Conservation (phyloP, 352 stramenopile genomes). For the Achlya hypogyna region DNA sequence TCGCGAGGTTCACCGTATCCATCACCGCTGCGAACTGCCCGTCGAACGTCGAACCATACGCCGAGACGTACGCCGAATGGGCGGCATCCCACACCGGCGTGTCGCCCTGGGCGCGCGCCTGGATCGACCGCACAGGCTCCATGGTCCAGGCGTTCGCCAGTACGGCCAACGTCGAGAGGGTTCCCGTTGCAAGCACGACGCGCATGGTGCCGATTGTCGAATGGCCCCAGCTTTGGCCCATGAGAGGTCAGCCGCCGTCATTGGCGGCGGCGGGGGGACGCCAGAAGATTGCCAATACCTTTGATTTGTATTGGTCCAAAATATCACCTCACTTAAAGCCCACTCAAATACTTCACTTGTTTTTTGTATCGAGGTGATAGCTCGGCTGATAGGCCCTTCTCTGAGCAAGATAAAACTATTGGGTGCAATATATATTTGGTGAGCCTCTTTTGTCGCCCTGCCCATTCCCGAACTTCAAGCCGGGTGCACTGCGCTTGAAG, state of each 20-base stretch:
- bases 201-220: background rate
- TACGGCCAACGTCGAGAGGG: background rate
- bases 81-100: constrained; percentile 43
- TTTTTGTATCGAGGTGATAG: background rate
- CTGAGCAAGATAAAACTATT: too few relatives aligned
- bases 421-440: background rate
- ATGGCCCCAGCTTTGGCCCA: background rate
- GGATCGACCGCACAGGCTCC: constrained; percentile 53
- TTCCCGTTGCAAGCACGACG: background rate
- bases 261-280: background rate
- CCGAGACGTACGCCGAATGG: constrained; percentile 12
- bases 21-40: constrained; percentile 47
- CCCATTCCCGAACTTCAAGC: background rate
- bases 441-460: background rate
- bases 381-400: background rate
- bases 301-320: background rate
- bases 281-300: background rate
- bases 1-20: constrained; percentile 71
- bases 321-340: background rate
- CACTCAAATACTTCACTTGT: background rate
- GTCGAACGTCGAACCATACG: constrained; percentile 27
- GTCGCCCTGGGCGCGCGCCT: constrained; percentile 66
- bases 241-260: background rate
- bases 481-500: too few relatives aligned
- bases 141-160: constrained; percentile 33